These are phyloP conservation scores for Botrytis porri DNA, from an alignment of 2,329 filamentous ascomycete species.

Conservation along the genomic window DNA sequence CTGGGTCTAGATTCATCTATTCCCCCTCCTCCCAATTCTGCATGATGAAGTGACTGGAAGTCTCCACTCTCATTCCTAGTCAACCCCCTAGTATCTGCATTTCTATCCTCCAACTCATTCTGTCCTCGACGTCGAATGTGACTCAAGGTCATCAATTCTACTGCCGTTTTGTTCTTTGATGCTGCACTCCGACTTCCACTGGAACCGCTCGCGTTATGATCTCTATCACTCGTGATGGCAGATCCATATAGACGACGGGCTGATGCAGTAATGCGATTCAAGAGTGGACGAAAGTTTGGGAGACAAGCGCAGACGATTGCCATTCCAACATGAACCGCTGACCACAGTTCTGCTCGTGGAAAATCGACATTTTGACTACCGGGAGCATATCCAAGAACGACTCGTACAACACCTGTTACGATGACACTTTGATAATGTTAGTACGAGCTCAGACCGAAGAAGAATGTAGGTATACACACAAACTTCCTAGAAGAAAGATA, in stretches of 20 bases:
- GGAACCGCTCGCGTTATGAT: not conserved
- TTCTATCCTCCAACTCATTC: slow-evolving; percentile 8
- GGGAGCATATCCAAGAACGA: slow-evolving; percentile 20
- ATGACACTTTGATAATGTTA: slow-evolving; percentile 20
- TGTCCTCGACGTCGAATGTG: not conserved
- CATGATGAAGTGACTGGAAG: not conserved
- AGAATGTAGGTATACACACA: slow-evolving; percentile 1
- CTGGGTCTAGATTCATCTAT: not conserved
- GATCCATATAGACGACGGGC: slow-evolving; percentile 15
- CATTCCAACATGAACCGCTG: slow-evolving; percentile 22
- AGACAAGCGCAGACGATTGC: slow-evolving; percentile 25
- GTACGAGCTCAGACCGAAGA: not conserved
- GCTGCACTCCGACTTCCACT: not conserved
- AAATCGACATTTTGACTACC: slow-evolving; percentile 23
- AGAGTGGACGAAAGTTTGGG: slow-evolving; percentile 21
- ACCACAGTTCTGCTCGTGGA: slow-evolving; percentile 23
- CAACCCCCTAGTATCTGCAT: slow-evolving; percentile 10
- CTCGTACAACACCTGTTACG: slow-evolving; percentile 20
- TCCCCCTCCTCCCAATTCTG: not conserved
- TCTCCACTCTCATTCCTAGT: slow-evolving; percentile 12
- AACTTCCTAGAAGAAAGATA: slow-evolving; percentile 17
- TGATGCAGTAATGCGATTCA: slow-evolving; percentile 14
- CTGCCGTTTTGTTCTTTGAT: slow-evolving; percentile 6
- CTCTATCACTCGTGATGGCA: slow-evolving; percentile 1
- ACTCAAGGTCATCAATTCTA: slow-evolving; percentile 2